Evolutionary conservation across 352 stramenopile species (phyloP), one percentile per base, ranked within the genome.

Genomic region (Phytophthora kernoviae): DNA sequence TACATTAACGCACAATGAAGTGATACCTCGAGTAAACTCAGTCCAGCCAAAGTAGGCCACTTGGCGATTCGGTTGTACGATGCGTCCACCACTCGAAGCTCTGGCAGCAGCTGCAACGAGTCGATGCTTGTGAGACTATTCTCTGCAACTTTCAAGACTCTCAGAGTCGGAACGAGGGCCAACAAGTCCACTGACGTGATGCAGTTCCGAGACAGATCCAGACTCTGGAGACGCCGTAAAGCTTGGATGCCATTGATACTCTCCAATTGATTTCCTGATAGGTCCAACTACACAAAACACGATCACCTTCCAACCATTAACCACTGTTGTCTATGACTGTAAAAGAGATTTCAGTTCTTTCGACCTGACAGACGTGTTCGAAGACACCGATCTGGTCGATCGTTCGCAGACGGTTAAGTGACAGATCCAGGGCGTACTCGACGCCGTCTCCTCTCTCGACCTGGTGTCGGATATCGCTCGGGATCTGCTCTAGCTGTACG

Each of bases 41-140:
- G 37, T n/a, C 63, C 59, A 12, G 56, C 55, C n/a, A 89, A 46
- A 12, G 58, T 59, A 2, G 81, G 81, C 81, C 81, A 91, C 34
- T 74, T 77, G 27, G 54, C 66, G 33, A 89, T 75, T 24, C 73
- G 73, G 47, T 89, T 91, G 55, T 75, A 83, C 4, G 79, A 88
- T 0, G 68, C 75, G 64, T 91, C 75, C 2, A 91, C 37, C n/a
- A 77, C 65, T 44, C 64, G 54, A 17, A 91, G 54, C 34, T 65
- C 49, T 21, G 57, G 68, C 5, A 76, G 59, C 9, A 54, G 18
- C 12, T 65, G 49, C 20, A 89, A 27, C 2, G 50, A 64, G 54
- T 89, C 79, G 24, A 89, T 47, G 11, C 76, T 58, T 1, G 60
- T 60, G n/a, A 91, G 59, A 18, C 70, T 78, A 51, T 91, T 91